Evolutionary conservation across 768 basidiomycete species (phyloP).

Genomic region (Leucosporidium scottii): DNA sequence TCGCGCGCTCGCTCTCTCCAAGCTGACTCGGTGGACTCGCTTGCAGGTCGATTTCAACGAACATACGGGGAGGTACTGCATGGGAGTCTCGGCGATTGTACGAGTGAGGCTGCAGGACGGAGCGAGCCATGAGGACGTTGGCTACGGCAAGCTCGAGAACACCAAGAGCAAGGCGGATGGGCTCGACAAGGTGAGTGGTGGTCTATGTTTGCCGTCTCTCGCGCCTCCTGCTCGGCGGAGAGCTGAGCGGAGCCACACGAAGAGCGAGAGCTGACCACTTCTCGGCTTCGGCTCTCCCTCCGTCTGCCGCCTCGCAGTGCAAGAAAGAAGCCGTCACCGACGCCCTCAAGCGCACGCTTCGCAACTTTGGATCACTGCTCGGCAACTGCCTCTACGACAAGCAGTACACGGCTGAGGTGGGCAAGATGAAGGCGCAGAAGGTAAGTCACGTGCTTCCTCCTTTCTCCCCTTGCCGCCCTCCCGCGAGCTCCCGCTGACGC

Average conservation of each 20-base stretch:
- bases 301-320: constrained; percentile 53
- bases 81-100: constrained; percentile 77
- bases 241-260: neutral
- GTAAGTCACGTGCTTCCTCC: constrained; percentile 49
- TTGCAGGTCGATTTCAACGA: constrained; percentile 64
- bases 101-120: constrained; percentile 83
- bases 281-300: neutral
- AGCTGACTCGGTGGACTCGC: neutral
- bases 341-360: constrained; percentile 78
- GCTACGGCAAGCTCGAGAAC: constrained; percentile 82
- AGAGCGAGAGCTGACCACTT: neutral
- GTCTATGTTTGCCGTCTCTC: neutral
- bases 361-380: constrained; percentile 87
- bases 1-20: neutral
- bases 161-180: constrained; percentile 74
- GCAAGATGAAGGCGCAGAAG: constrained; percentile 75
- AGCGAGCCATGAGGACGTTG: constrained; percentile 84
- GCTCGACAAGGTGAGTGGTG: constrained; percentile 70
- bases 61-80: constrained; percentile 56
- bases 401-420: constrained; percentile 69
- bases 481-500: too few species aligned
- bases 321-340: constrained; percentile 99
- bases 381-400: constrained; percentile 99
- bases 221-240: too few species aligned
- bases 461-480: too few species aligned